Percentiles rank a stretch among this genome's conserved stretches.
Evolutionary conservation across 2,329 filamentous ascomycete genomes (phyloP).

Genomic region (Aschersonia sp.): DNA sequence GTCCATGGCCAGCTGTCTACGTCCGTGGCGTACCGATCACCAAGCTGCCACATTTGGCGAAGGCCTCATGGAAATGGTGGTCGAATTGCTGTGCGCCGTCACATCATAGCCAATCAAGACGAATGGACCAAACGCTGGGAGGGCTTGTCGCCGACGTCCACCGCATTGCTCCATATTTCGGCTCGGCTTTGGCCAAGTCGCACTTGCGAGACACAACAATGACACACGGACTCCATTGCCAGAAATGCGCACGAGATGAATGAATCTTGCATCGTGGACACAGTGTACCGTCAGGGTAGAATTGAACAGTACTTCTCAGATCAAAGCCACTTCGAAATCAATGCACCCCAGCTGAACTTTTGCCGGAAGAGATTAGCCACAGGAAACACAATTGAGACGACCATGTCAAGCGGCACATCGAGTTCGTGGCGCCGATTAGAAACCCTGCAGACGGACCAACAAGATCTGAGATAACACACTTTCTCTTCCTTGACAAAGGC

Average conservation of each 20-base stretch:
- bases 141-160: neutral
- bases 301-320: too few species aligned
- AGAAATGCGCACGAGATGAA: neutral
- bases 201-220: neutral
- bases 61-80: neutral
- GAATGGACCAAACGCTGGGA: conserved; percentile 1
- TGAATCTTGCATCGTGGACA: neutral
- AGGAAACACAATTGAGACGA: neutral
- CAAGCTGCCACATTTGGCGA: neutral
- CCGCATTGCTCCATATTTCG: neutral
- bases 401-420: neutral
- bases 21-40: neutral
- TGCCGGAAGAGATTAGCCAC: neutral
- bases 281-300: too few species aligned
- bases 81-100: neutral
- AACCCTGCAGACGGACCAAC: too few species aligned
- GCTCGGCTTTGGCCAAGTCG: neutral
- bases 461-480: neutral
- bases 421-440: too few species aligned
- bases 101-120: neutral
- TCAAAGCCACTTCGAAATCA: too few species aligned
- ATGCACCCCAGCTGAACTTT: neutral
- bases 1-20: conserved; percentile 1
- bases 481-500: neutral
- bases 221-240: neutral